Evolutionary conservation across 345 rosid species (phyloP).

Genomic region (Pseudoturritis turrita): DNA sequence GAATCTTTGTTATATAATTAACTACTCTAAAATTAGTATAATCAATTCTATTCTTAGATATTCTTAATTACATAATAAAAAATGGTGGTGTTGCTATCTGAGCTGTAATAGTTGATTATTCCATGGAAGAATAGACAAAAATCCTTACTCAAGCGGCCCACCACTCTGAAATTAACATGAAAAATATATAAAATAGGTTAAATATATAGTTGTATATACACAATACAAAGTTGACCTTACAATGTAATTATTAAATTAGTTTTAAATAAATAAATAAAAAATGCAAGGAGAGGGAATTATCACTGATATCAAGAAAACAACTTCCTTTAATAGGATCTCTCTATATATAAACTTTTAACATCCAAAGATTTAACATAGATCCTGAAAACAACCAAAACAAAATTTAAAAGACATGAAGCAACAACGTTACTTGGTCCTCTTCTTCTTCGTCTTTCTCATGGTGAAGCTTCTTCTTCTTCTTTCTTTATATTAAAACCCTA

Average conservation of each 20-base stretch:
- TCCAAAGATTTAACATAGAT: conserved; percentile 24
- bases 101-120: conserved; percentile 19
- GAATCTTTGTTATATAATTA: neutral
- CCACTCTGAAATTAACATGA: conserved; percentile 7
- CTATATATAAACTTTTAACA: conserved; percentile 11
- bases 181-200: neutral
- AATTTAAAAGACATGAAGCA: conserved; percentile 24
- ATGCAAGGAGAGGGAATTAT: conserved; percentile 1
- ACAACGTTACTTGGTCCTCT: conserved; percentile 22
- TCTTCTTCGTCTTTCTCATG: conserved; percentile 26
- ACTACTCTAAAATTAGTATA: neutral
- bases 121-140: conserved; percentile 15
- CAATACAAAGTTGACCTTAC: conserved; percentile 27
- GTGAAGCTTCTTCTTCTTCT: neutral
- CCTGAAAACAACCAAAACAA: conserved; percentile 7
- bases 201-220: conserved; percentile 1
- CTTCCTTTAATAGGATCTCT: neutral
- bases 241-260: neutral
- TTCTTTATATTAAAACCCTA: conserved; percentile 10
- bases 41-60: neutral
- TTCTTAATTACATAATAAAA: neutral
- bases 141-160: conserved; percentile 7
- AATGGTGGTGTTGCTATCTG: conserved; percentile 20
- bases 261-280: neutral
- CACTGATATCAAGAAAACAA: neutral